Conservation (phyloP, 2,329 filamentous ascomycete genomes). For the Alternaria triticimaculans region DNA sequence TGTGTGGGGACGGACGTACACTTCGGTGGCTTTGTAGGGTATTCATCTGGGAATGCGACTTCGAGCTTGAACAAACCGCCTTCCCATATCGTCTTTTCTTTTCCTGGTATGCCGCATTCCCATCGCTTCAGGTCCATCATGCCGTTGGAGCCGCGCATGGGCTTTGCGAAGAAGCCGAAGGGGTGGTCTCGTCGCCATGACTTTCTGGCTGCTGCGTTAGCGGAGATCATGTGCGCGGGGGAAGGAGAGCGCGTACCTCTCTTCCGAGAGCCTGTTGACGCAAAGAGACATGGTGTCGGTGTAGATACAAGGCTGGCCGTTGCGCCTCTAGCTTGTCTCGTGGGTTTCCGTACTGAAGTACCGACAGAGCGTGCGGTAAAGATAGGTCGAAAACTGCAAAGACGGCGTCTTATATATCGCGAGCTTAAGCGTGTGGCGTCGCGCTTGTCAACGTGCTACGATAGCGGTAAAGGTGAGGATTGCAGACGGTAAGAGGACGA, state of each 20-base stretch:
- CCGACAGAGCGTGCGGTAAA: not conserved
- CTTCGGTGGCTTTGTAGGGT: constrained; percentile 98
- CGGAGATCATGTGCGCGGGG: not conserved
- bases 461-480: constrained; percentile 24
- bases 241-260: constrained; percentile 35
- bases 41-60: constrained; percentile 94
- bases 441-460: constrained; percentile 4
- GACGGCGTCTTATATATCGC: not conserved
- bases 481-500: not conserved
- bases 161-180: constrained; percentile 95
- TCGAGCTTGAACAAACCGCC: constrained; percentile 96
- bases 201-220: constrained; percentile 67
- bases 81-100: constrained; percentile 96
- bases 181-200: constrained; percentile 97
- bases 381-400: not conserved
- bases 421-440: not conserved
- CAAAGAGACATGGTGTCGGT: constrained; percentile 76
- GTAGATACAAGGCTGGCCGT: constrained; percentile 4
- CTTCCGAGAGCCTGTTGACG: constrained; percentile 68
- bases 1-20: constrained; percentile 69
- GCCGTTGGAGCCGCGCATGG: constrained; percentile 77
- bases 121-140: constrained; percentile 91
- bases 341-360: not conserved
- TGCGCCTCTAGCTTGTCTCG: constrained; percentile 7
- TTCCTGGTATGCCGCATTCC: constrained; percentile 96